Evolutionary conservation across 139 green algal species (phyloP).

Genomic region (Coccomyxa sp.): DNA sequence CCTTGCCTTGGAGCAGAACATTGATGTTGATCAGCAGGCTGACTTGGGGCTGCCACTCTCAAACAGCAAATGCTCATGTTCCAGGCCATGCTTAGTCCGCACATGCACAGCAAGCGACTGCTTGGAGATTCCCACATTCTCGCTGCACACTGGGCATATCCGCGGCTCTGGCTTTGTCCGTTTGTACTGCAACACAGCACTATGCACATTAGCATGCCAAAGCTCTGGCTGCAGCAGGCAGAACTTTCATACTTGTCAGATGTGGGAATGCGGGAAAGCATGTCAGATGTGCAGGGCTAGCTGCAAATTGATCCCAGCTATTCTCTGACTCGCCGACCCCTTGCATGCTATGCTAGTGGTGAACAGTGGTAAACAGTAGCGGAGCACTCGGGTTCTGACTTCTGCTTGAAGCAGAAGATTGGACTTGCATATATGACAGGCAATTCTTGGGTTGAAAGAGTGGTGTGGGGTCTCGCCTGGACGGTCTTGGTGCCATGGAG

Average conservation of each 20-base stretch:
- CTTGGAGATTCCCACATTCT: slow-evolving; percentile 55
- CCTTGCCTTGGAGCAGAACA: too few species aligned
- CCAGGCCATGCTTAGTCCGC: not conserved
- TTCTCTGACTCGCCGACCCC: not conserved
- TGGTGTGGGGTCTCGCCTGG: slow-evolving; percentile 15
- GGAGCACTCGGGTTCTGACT: not conserved
- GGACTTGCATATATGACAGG: not conserved
- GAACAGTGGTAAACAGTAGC: not conserved
- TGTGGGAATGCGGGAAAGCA: too few species aligned
- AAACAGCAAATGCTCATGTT: too few species aligned
- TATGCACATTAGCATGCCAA: too few species aligned
- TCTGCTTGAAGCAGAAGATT: not conserved
- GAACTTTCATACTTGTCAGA: too few species aligned
- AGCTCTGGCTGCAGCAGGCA: too few species aligned
- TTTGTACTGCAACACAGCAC: slow-evolving; percentile 40
- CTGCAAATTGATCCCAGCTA: too few species aligned
- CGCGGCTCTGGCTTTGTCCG: slow-evolving; percentile 61
- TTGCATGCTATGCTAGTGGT: not conserved
- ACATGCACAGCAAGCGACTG: slow-evolving; percentile 70
- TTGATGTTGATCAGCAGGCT: too few species aligned
- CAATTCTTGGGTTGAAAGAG: not conserved
- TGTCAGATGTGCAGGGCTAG: too few species aligned
- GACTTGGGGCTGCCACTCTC: too few species aligned
- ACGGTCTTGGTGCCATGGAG: slow-evolving; percentile 59
- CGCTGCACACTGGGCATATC: slow-evolving; percentile 63